phyloP scores from a whole-genome alignment of 164 flowering plant species.

The Echeveria elegans region DNA sequence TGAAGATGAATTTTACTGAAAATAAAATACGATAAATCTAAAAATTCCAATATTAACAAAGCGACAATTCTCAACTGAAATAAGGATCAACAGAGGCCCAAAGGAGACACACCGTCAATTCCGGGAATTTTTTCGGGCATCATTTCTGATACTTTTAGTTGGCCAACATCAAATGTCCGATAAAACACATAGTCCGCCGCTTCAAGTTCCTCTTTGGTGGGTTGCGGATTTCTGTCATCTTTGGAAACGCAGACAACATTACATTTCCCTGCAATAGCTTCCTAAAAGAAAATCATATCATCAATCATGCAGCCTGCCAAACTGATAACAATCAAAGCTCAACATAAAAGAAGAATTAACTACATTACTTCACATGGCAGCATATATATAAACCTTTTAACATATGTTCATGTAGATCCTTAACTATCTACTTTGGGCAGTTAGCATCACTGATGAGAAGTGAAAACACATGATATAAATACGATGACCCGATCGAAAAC shows the following conservation, averaged over 20 bases:
- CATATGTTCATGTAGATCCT: no score
- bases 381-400: no score
- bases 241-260: slow-evolving; percentile 68
- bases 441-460: no score
- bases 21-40: slow-evolving; percentile 11
- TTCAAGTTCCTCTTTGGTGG: slow-evolving; percentile 47
- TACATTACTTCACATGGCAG: no score
- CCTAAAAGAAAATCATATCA: slow-evolving; percentile 31
- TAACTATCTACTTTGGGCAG: no score
- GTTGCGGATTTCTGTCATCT: slow-evolving; percentile 67
- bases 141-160: slow-evolving; percentile 29
- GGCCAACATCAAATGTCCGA: slow-evolving; percentile 65
- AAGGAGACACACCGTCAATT: slow-evolving; percentile 40
- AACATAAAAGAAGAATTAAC: not conserved
- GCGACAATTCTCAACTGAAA: no score
- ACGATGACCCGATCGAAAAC: no score
- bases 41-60: slow-evolving; percentile 1
- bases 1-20: slow-evolving; percentile 52
- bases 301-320: not conserved
- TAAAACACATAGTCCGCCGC: slow-evolving; percentile 58
- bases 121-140: slow-evolving; percentile 50
- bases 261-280: slow-evolving; percentile 78
- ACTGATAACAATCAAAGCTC: not conserved
- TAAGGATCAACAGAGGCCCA: not conserved
- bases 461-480: no score